These are phyloP conservation scores for Athelia psychrophila DNA, from an alignment of 1,284 basidiomycete genomes.

Conservation along the genomic window DNA sequence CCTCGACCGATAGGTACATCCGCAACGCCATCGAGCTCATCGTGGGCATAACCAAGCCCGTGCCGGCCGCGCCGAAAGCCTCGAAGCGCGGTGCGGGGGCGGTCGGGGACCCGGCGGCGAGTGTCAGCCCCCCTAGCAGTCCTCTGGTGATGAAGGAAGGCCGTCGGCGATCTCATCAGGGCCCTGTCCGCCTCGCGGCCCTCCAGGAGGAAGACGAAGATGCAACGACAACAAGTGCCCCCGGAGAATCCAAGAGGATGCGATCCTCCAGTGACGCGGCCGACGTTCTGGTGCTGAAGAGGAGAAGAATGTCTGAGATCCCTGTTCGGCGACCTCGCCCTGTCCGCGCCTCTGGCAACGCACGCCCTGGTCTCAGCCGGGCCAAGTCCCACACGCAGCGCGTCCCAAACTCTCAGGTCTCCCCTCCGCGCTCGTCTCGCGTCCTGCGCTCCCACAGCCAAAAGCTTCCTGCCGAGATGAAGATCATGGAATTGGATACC, in stretches of 20 bases:
- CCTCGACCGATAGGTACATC: conserved; percentile 35
- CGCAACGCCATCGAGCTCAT: conserved; percentile 45
- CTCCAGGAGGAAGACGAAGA: conserved; percentile 30
- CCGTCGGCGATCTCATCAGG: conserved; percentile 12
- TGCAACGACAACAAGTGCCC: neutral
- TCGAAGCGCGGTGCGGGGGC: conserved; percentile 2
- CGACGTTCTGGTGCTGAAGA: conserved; percentile 5
- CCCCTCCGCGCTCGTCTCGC: conserved; percentile 16
- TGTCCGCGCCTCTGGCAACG: neutral
- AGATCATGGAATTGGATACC: conserved; percentile 21
- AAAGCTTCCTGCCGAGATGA: conserved; percentile 20
- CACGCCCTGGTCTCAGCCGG: conserved; percentile 4
- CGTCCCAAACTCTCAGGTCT: conserved; percentile 7
- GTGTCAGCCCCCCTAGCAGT: conserved; percentile 24
- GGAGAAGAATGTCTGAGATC: neutral
- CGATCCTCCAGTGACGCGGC: neutral
- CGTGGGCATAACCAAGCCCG: conserved; percentile 42
- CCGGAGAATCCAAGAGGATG: neutral
- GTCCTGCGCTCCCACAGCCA: conserved; percentile 34
- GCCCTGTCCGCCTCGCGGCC: conserved; percentile 24
- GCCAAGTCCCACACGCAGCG: conserved; percentile 10
- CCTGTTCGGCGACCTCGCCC: neutral
- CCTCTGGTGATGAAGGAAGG: conserved; percentile 21
- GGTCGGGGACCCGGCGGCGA: conserved; percentile 9
- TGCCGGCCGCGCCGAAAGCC: conserved; percentile 24